Conservation (phyloP, 257 asterid genomes). For the Plantago elongata region DNA sequence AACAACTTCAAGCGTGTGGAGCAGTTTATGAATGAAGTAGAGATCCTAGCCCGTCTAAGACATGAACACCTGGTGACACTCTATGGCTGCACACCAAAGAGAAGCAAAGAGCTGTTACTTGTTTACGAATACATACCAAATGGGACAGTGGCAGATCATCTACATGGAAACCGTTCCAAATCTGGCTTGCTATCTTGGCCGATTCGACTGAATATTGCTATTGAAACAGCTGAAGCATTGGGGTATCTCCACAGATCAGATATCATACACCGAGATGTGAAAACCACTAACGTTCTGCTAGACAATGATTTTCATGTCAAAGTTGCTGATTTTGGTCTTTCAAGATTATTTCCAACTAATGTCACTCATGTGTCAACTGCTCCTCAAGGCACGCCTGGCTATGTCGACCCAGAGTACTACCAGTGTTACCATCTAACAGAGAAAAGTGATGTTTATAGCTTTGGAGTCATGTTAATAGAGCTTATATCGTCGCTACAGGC, state of each 20-base stretch:
- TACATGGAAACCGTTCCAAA: constrained; percentile 63
- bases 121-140: constrained; percentile 76
- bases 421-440: constrained; percentile 87
- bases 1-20: constrained; percentile 80
- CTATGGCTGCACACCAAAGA: constrained; percentile 77
- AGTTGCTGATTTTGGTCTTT: constrained; percentile 89
- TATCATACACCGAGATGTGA: constrained; percentile 83
- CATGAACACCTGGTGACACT: constrained; percentile 71
- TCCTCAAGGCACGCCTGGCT: constrained; percentile 96
- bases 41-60: constrained; percentile 56
- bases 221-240: constrained; percentile 76
- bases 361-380: constrained; percentile 93
- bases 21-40: constrained; percentile 87
- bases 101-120: constrained; percentile 68
- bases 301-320: constrained; percentile 87
- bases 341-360: constrained; percentile 62
- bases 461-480: constrained; percentile 80
- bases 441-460: constrained; percentile 84
- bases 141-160: constrained; percentile 92
- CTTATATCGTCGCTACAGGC: constrained; percentile 79
- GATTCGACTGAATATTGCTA: constrained; percentile 70
- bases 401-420: constrained; percentile 91
- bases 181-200: constrained; percentile 86
- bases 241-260: constrained; percentile 64
- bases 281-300: constrained; percentile 77